Conservation (phyloP, 768 basidiomycete genomes). For the Suillus hirtellus region DNA sequence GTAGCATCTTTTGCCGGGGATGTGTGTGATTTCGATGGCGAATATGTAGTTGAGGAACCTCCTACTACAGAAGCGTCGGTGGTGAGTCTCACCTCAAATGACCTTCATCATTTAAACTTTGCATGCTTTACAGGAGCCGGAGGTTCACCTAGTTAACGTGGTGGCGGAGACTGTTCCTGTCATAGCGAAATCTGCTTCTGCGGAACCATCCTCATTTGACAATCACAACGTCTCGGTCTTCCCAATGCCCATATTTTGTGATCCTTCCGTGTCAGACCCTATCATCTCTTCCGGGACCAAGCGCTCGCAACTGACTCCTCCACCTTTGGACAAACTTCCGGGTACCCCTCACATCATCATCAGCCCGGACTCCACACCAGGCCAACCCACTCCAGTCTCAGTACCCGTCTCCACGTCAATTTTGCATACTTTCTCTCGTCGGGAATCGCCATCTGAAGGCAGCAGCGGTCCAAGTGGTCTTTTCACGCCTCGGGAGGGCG, state of each 20-base stretch:
- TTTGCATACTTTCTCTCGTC: constrained; percentile 23
- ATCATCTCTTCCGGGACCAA: constrained; percentile 18
- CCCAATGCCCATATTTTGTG: constrained; percentile 44
- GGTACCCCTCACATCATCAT: constrained; percentile 21
- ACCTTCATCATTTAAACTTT: neutral
- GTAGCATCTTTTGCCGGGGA: constrained; percentile 2
- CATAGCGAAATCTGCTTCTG: neutral
- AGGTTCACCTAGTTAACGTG: neutral
- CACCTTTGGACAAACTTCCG: constrained; percentile 23
- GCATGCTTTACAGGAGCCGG: neutral
- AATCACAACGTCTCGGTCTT: neutral
- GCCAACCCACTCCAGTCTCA: constrained; percentile 16
- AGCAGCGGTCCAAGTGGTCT: constrained; percentile 30
- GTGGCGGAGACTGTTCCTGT: neutral
- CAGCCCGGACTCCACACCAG: constrained; percentile 15
- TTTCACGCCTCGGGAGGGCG: constrained; percentile 37
- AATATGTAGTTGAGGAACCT: constrained; percentile 7
- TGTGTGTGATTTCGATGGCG: constrained; percentile 3
- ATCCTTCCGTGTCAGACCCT: constrained; percentile 42
- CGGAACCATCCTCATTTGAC: neutral
- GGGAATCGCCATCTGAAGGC: constrained; percentile 7
- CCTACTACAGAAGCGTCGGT: constrained; percentile 3
- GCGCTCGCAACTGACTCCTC: constrained; percentile 9
- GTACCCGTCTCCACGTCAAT: constrained; percentile 22
- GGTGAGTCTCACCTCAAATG: neutral